These are phyloP conservation scores for Tricholoma bakamatsutake DNA, from an alignment of 768 basidiomycete genomes.

Conservation along the genomic window DNA sequence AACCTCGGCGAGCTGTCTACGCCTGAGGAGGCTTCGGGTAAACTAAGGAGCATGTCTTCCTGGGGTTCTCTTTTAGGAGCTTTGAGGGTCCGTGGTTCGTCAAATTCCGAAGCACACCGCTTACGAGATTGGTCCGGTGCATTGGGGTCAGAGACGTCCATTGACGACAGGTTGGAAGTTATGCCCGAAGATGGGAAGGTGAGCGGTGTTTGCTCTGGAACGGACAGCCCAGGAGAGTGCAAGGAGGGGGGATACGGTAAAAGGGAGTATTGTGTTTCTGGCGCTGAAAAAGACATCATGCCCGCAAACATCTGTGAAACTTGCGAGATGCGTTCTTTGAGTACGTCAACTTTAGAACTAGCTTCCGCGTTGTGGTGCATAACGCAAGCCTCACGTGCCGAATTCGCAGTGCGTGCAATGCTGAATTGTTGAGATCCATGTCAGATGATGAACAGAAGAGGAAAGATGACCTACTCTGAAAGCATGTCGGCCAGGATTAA, in stretches of 20 bases:
- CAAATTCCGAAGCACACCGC: constrained; percentile 38
- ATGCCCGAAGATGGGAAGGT: constrained; percentile 11
- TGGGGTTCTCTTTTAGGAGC: constrained; percentile 43
- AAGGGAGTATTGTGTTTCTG: background rate
- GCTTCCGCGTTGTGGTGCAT: constrained; percentile 41
- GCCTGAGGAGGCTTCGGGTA: constrained; percentile 15
- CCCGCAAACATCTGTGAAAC: constrained; percentile 49
- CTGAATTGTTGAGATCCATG: constrained; percentile 28
- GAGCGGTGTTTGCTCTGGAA: constrained; percentile 12
- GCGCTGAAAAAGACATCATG: constrained; percentile 27
- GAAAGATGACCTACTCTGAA: constrained; percentile 40
- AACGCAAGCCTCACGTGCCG: constrained; percentile 46
- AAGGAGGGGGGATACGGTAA: constrained; percentile 12
- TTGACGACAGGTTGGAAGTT: constrained; percentile 10
- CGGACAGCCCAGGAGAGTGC: constrained; percentile 11
- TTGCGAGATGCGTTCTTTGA: constrained; percentile 46
- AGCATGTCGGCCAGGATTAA: constrained; percentile 43
- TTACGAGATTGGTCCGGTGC: constrained; percentile 36
- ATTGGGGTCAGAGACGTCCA: constrained; percentile 21
- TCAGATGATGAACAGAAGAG: constrained; percentile 3
- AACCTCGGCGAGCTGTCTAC: constrained; percentile 9
- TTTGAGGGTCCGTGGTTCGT: constrained; percentile 37
- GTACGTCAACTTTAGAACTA: constrained; percentile 45
- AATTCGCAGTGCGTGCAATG: constrained; percentile 55
- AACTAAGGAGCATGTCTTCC: constrained; percentile 33